Percentiles rank a stretch among this genome's conserved stretches.
phyloP scores from a whole-genome alignment of 352 stramenopile species.

The Phytophthora sansomeana region DNA sequence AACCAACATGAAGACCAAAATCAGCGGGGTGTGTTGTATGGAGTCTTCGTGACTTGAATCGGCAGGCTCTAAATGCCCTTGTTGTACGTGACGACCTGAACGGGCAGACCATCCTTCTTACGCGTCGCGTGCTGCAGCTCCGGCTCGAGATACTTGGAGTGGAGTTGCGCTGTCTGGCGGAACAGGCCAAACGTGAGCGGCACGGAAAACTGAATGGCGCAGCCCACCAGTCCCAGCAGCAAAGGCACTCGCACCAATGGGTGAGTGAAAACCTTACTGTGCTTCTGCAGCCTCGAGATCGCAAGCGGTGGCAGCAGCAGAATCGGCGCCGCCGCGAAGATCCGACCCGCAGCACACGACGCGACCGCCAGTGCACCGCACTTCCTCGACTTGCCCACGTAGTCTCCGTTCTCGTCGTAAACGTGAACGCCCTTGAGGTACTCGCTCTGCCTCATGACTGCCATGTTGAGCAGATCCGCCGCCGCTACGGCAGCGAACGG shows the following conservation, averaged over 20 bases:
- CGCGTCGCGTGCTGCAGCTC: slow-evolving; percentile 51
- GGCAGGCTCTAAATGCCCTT: slow-evolving; percentile 57
- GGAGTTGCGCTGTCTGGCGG: slow-evolving; percentile 78
- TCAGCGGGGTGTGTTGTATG: slow-evolving; percentile 8
- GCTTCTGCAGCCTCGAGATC: slow-evolving; percentile 62
- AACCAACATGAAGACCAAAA: slow-evolving; percentile 5
- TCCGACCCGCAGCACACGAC: slow-evolving; percentile 78
- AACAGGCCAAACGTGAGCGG: slow-evolving; percentile 89
- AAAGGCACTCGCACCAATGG: slow-evolving; percentile 71
- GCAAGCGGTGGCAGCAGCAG: slow-evolving; percentile 76
- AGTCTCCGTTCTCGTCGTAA: slow-evolving; percentile 84
- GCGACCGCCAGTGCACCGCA: slow-evolving; percentile 76
- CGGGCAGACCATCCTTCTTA: slow-evolving; percentile 54
- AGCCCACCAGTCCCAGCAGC: slow-evolving; percentile 73
- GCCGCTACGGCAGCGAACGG: slow-evolving; percentile 86
- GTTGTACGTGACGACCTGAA: slow-evolving; percentile 84
- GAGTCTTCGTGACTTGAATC: not conserved
- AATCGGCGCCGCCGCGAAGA: slow-evolving; percentile 86
- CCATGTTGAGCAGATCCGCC: slow-evolving; percentile 86
- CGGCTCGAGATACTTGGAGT: slow-evolving; percentile 70
- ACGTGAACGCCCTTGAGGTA: slow-evolving; percentile 83
- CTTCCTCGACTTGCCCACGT: slow-evolving; percentile 77
- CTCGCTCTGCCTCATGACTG: slow-evolving; percentile 88
- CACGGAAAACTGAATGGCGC: slow-evolving; percentile 86
- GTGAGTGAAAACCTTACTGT: slow-evolving; percentile 41